Base-by-base conservation (phyloP, 192 early-diverging fungal species). In the Entomortierella lignicola region DNA sequence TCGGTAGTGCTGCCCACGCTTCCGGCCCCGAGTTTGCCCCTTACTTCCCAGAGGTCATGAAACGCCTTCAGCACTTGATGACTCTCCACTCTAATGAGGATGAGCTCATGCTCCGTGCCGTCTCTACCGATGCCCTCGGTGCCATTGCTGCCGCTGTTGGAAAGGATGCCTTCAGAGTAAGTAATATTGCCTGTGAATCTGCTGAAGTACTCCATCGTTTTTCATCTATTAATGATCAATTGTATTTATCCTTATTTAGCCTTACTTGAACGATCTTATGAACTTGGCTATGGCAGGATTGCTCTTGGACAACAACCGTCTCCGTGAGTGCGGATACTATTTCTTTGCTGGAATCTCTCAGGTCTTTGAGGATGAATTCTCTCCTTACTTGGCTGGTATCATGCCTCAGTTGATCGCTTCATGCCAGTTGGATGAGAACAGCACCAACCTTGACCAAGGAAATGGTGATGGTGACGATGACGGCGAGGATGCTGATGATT, bases 1-100 rank as follows among this genome's bases (percentile, higher is more conserved):
- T 97, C 56, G 96, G 96, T 18, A 94, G 93, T 60, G 93, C 94
- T 18, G 96, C 96, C n/a, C 91, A 95, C 82, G 91, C 95, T 39
- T 88, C 95, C 17, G 91, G 91, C 34, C 73, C 21, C 37, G 67
- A 71, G 17, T 94, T 94, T 81, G 72, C 84, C 10, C 91, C 94
- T 17, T 97, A 95, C 83, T 96, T 96, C 85, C 77, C 68, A 25
- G 82, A 86, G 54, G 87, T 95, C 27, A 86, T 93, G 44, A 83
- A 84, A 48, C 89, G 93, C 52, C 82, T 96, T 53, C 85, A 83
- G 30, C 82, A 88, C 44, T 81, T 92, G 32, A 97, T 96, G 92
- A 83, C 87, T 12, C 68, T 95, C 56, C 84, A 77, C 52, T 82
- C 87, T 43, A 89, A 73, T 56, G 84, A 89, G 29, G 95, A 97